Conservation (phyloP, 108 stramenopile genomes). For the Fistulifera pelliculosa region DNA sequence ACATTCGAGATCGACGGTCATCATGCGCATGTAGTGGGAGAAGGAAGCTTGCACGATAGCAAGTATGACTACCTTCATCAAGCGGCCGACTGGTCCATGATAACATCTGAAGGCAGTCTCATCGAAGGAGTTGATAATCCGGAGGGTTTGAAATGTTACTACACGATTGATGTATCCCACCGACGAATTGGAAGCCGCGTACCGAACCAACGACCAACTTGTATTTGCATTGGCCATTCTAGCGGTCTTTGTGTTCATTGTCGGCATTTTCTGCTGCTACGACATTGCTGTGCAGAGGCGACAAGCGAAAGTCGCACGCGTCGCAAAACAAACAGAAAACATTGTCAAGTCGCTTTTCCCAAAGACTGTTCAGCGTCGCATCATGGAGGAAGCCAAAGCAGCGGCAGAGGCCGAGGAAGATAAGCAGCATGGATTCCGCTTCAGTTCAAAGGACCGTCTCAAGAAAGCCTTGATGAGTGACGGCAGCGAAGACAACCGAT, state of each 20-base stretch:
- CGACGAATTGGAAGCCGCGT: neutral
- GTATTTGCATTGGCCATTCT: constrained; percentile 9
- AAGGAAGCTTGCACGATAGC: constrained; percentile 6
- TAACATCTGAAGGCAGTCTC: neutral
- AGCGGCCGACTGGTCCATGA: neutral
- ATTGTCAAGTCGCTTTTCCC: constrained; percentile 12
- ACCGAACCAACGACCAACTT: neutral
- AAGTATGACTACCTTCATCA: neutral
- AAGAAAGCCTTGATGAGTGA: no score
- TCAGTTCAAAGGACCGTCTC: no score
- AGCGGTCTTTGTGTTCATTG: constrained; percentile 12
- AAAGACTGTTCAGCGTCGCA: constrained; percentile 3
- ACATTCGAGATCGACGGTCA: neutral
- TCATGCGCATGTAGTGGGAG: neutral
- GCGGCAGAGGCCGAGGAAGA: neutral
- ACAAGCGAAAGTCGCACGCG: constrained; percentile 2
- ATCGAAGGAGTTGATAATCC: neutral
- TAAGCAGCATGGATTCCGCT: neutral
- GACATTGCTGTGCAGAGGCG: constrained; percentile 10
- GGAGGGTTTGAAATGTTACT: neutral
- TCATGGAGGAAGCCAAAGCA: constrained; percentile 2
- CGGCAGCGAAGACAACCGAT: no score
- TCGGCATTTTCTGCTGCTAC: constrained; percentile 6
- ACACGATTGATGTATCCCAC: constrained; percentile 4
- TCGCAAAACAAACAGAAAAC: constrained; percentile 4